Percentiles rank a stretch among this genome's conserved stretches.
These are phyloP conservation scores for Erodium maritimum DNA, from an alignment of 345 rosid species.

Conservation along the genomic window DNA sequence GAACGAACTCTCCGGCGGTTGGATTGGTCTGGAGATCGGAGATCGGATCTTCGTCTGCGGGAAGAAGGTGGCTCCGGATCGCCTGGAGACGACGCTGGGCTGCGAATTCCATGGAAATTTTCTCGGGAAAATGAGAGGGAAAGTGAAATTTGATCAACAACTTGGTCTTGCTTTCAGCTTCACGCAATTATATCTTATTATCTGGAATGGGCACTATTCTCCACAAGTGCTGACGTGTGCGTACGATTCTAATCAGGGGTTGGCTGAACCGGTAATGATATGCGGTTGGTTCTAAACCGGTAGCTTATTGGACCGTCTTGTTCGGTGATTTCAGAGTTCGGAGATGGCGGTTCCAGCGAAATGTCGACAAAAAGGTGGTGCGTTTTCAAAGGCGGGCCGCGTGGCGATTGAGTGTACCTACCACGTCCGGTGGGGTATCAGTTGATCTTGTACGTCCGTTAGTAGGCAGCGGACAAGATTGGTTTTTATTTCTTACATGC, in stretches of 20 bases:
- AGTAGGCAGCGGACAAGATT: too few species aligned
- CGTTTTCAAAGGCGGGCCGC: too few species aligned
- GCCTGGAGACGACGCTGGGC: constrained; percentile 57
- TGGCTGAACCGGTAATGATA: neutral
- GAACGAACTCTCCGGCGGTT: constrained; percentile 33
- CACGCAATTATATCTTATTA: neutral
- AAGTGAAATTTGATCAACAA: neutral
- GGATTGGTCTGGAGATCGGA: constrained; percentile 20
- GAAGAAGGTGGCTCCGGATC: constrained; percentile 42
- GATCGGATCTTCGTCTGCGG: constrained; percentile 13
- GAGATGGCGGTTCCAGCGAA: neutral
- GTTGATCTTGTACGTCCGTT: too few species aligned
- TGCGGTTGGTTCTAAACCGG: neutral
- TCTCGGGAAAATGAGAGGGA: constrained; percentile 7
- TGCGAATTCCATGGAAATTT: constrained; percentile 23
- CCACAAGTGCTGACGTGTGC: neutral
- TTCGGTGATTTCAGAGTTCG: neutral
- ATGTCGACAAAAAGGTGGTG: neutral
- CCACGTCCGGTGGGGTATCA: too few species aligned
- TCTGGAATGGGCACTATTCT: neutral
- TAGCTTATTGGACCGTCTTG: neutral
- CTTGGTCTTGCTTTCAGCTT: neutral
- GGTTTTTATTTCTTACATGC: too few species aligned
- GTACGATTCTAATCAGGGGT: neutral
- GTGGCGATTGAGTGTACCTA: too few species aligned